A percentile compares a stretch with the other conserved stretches of the same genome.
These are phyloP conservation scores for Aspergillus carbonarius DNA, from an alignment of 2,329 filamentous ascomycete species.

Conservation along the genomic window DNA sequence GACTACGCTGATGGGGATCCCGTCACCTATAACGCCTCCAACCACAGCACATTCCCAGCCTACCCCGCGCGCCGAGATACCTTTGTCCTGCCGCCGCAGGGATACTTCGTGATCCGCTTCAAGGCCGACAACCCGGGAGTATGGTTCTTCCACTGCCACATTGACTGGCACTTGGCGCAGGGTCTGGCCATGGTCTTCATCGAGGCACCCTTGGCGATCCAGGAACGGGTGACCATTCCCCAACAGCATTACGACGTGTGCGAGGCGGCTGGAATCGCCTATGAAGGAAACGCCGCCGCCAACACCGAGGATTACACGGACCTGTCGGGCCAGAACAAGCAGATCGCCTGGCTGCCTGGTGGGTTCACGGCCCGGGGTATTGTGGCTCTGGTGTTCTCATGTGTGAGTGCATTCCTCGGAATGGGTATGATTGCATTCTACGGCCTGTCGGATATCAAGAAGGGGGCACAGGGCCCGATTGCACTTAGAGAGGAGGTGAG, in stretches of 20 bases:
- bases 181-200: slow-evolving; percentile 67
- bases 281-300: slow-evolving; percentile 70
- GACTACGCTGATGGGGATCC: slow-evolving; percentile 41
- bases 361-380: slow-evolving; percentile 72
- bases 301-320: slow-evolving; percentile 66
- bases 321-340: slow-evolving; percentile 59
- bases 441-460: slow-evolving; percentile 24
- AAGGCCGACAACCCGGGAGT: slow-evolving; percentile 51
- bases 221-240: slow-evolving; percentile 61
- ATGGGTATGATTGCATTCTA: slow-evolving; percentile 68
- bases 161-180: slow-evolving; percentile 71
- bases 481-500: neutral
- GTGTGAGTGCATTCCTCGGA: slow-evolving; percentile 66
- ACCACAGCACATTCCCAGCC: slow-evolving; percentile 45
- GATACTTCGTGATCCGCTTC: slow-evolving; percentile 64
- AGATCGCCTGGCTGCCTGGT: slow-evolving; percentile 58
- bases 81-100: slow-evolving; percentile 62
- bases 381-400: slow-evolving; percentile 72
- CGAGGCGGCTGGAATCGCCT: slow-evolving; percentile 50
- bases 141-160: slow-evolving; percentile 77
- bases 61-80: slow-evolving; percentile 69
- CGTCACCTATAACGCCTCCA: slow-evolving; percentile 25
- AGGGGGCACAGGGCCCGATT: neutral
- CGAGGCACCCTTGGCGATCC: slow-evolving; percentile 63
- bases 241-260: slow-evolving; percentile 61